A percentile compares a stretch with the other conserved stretches of the same genome.
phyloP scores from a whole-genome alignment of 495 filamentous ascomycete species.

The Penicillium daleae region DNA sequence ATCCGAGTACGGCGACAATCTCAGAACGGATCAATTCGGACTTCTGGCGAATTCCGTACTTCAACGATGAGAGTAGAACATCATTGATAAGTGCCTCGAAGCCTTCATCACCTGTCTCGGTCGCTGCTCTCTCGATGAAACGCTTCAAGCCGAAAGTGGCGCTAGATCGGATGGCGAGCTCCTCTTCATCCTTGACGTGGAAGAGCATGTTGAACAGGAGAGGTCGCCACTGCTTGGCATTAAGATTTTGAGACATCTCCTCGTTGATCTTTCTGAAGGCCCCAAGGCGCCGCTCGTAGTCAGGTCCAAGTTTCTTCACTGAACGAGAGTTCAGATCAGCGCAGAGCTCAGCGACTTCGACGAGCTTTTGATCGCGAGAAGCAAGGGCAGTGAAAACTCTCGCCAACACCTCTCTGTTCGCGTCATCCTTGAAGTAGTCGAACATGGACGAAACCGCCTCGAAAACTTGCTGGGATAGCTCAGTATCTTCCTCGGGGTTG shows the following conservation, averaged over 20 bases:
- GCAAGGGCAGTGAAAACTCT: slow-evolving; percentile 73
- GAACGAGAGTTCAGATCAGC: slow-evolving; percentile 78
- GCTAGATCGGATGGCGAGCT: slow-evolving; percentile 83
- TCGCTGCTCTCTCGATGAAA: slow-evolving; percentile 68
- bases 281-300: slow-evolving; percentile 78
- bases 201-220: slow-evolving; percentile 88
- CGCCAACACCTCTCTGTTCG: slow-evolving; percentile 71
- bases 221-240: slow-evolving; percentile 84
- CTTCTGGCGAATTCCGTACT: slow-evolving; percentile 69
- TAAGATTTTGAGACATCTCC: slow-evolving; percentile 54
- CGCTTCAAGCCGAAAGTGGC: slow-evolving; percentile 78
- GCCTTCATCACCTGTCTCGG: slow-evolving; percentile 39
- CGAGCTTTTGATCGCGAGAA: slow-evolving; percentile 58
- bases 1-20: slow-evolving; percentile 75
- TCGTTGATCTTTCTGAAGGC: slow-evolving; percentile 78
- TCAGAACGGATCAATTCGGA: slow-evolving; percentile 87
- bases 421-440: slow-evolving; percentile 80
- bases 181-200: slow-evolving; percentile 83
- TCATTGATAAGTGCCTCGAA: slow-evolving; percentile 59
- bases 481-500: slow-evolving; percentile 51
- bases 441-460: slow-evolving; percentile 75
- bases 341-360: slow-evolving; percentile 72
- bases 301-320: slow-evolving; percentile 69
- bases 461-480: slow-evolving; percentile 54
- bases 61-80: slow-evolving; percentile 74